These are phyloP conservation scores for Chrysoporthe austroafricana DNA, from an alignment of 2,329 filamentous ascomycete species.

Conservation along the genomic window DNA sequence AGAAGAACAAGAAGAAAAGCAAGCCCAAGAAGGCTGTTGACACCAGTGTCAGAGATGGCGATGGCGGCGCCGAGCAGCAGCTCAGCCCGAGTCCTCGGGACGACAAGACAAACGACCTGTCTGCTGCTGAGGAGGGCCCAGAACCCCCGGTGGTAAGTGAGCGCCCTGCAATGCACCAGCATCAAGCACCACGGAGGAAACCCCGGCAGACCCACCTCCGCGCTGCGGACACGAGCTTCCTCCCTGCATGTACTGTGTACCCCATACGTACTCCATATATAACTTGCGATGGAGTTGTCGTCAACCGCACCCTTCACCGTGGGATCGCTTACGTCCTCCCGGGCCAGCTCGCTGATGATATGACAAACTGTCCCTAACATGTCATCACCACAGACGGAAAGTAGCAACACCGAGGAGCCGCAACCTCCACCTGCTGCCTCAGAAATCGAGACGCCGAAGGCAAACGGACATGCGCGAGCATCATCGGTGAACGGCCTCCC, in stretches of 20 bases:
- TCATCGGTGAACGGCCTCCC: constrained; percentile 45
- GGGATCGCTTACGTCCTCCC: neutral
- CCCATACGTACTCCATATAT: constrained; percentile 9
- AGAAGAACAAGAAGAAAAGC: constrained; percentile 29
- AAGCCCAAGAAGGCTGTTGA: constrained; percentile 23
- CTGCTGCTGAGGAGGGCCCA: constrained; percentile 24
- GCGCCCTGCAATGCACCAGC: neutral
- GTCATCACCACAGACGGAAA: constrained; percentile 25
- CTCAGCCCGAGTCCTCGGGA: constrained; percentile 22
- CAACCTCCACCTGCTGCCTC: constrained; percentile 6
- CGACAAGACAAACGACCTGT: constrained; percentile 21
- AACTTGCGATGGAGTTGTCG: constrained; percentile 9
- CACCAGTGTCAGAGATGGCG: constrained; percentile 19
- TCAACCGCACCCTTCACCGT: constrained; percentile 13
- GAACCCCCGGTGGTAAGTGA: constrained; percentile 27
- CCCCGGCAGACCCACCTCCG: constrained; percentile 26
- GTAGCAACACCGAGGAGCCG: constrained; percentile 20
- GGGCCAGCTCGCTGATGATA: constrained; percentile 15
- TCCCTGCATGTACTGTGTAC: constrained; percentile 25
- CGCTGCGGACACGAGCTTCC: constrained; percentile 26
- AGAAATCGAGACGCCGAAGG: constrained; percentile 32
- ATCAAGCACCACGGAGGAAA: constrained; percentile 10
- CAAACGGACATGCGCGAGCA: constrained; percentile 46
- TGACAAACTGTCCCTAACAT: constrained; percentile 23
- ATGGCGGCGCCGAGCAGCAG: constrained; percentile 7